Evolutionary conservation across 768 basidiomycete genomes (phyloP), one percentile per base, ranked within the genome.

Genomic region (Sarcodon aspratus): DNA sequence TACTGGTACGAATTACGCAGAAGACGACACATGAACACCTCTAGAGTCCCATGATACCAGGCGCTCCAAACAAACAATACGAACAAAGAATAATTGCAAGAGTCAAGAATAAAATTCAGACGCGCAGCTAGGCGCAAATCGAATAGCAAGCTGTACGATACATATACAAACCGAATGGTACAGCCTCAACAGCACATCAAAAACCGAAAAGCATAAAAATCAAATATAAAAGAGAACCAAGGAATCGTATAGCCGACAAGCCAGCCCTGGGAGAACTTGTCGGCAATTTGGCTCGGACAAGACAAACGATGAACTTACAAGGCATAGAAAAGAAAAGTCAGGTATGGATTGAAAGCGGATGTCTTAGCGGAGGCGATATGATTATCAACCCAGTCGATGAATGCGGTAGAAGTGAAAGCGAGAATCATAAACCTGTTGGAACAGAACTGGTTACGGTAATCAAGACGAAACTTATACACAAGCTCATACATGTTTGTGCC

Each of bases 331-430:
- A 93, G 73, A 70, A 89, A 84, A 31, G 76, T 78, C 45, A 89
- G 74, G 64, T 93, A 94, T n/a, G 91, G 89, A 59, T 94, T 94
- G 70, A 93, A 92, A 18, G 72, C 71, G 11, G 76, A 68, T 49
- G 73, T 69, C 4, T 68, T 66, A 0, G 66, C 62, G n/a, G 59
- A 63, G 44, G 72, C 62, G 46, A 89, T 69, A 55, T 85, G 77
- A 32, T 66, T 48, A 21, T 73, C 65, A 33, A 87, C 80, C 83
- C 85, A 93, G 13, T 77, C 70, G 36, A 75, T 72, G 66, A 94
- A 94, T 7, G 78, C 83, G 5, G 69, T 71, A 7, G 85, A 88
- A 8, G 86, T 90, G 67, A 88, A 88, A 36, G 78, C 71, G 36
- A 86, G 59, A 53, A 85, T 82, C 76, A 89, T 71, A 36, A 81